Percentiles rank a stretch among this genome's conserved stretches.
These are phyloP conservation scores for Rhizoclosmatium globosum DNA, from an alignment of 192 early-diverging fungal genomes.

Conservation along the genomic window DNA sequence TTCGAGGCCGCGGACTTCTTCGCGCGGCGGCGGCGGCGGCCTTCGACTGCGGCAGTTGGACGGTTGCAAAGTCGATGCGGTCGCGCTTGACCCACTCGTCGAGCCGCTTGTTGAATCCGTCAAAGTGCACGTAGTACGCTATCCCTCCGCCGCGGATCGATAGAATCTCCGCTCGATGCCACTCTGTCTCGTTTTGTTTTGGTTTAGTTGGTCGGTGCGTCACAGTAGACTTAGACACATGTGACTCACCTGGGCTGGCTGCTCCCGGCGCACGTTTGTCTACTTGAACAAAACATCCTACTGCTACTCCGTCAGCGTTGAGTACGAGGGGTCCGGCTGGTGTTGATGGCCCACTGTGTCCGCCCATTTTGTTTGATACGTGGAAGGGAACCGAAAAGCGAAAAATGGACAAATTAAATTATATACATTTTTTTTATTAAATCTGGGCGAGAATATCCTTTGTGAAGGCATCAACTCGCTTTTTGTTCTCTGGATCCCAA, in stretches of 20 bases:
- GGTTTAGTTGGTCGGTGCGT: no score
- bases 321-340: conserved; percentile 6
- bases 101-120: conserved; percentile 97
- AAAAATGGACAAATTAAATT: no score
- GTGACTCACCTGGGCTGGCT: background rate
- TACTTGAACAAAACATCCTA: conserved; percentile 3
- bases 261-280: conserved; percentile 7
- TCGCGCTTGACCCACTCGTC: conserved; percentile 91
- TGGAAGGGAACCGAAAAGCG: background rate
- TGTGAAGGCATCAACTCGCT: background rate
- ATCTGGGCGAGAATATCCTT: background rate
- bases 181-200: conserved; percentile 47
- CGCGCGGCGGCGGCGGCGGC: conserved; percentile 32
- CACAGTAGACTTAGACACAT: background rate
- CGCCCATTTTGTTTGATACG: conserved; percentile 4
- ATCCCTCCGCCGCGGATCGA: conserved; percentile 65
- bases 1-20: background rate
- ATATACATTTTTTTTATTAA: no score
- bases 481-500: background rate
- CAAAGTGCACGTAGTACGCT: conserved; percentile 96
- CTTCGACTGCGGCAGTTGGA: conserved; percentile 77
- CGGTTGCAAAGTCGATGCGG: conserved; percentile 71
- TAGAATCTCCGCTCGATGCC: conserved; percentile 86
- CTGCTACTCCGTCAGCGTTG: conserved; percentile 9
- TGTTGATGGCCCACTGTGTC: background rate